phyloP scores from a whole-genome alignment of 805 yeast genomes.

The Vanderwaltozyma yarrowii region DNA sequence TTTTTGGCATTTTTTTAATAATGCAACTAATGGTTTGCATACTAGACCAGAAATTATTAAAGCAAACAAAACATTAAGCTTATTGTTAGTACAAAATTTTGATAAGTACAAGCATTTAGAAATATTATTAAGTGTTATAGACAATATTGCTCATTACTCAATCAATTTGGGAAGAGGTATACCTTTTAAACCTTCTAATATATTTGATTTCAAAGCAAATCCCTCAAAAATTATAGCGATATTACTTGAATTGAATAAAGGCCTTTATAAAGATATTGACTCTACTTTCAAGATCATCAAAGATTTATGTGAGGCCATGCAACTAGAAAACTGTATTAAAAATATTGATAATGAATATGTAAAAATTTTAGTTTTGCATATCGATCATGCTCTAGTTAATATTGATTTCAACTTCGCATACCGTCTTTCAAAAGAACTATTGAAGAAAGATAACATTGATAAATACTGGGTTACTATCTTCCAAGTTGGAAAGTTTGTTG shows the following conservation, averaged over 20 bases:
- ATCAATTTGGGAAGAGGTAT: slow-evolving; percentile 25
- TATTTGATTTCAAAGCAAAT: slow-evolving; percentile 25
- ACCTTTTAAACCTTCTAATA: slow-evolving; percentile 33
- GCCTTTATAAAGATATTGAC: slow-evolving; percentile 37
- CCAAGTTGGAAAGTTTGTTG: slow-evolving; percentile 55
- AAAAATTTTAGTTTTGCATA: slow-evolving; percentile 39
- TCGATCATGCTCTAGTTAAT: slow-evolving; percentile 57
- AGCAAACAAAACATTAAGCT: slow-evolving; percentile 23
- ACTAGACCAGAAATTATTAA: slow-evolving; percentile 32
- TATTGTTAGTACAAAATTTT: slow-evolving; percentile 7
- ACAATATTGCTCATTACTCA: slow-evolving; percentile 23
- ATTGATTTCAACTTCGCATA: slow-evolving; percentile 53
- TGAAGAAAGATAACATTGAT: slow-evolving; percentile 16
- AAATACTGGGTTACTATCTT: slow-evolving; percentile 61
- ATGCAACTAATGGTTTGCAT: slow-evolving; percentile 33
- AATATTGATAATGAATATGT: slow-evolving; percentile 4
- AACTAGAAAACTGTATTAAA: slow-evolving; percentile 7
- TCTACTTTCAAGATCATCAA: slow-evolving; percentile 32
- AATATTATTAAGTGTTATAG: slow-evolving; percentile 20
- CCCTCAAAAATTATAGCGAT: slow-evolving; percentile 32
- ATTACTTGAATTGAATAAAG: slow-evolving; percentile 44
- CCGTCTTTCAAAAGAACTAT: slow-evolving; percentile 31
- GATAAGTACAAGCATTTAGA: slow-evolving; percentile 9
- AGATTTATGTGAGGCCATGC: slow-evolving; percentile 34
- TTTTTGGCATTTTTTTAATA: slow-evolving; percentile 36